phyloP scores from a whole-genome alignment of 2,329 filamentous ascomycete genomes.

The Saccharata proteae region DNA sequence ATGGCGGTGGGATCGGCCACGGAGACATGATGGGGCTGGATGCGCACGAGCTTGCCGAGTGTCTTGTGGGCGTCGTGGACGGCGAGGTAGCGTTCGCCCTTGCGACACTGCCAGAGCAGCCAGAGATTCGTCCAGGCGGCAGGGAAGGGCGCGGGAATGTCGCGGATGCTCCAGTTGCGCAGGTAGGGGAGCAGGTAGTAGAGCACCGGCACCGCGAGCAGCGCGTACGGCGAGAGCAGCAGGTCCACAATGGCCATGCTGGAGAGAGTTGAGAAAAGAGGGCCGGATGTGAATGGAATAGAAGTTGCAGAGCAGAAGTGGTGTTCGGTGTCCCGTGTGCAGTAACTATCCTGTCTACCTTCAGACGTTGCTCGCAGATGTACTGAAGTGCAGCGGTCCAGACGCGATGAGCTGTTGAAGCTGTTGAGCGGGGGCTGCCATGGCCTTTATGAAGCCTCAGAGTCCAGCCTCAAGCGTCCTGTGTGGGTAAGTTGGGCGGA shows the following conservation, averaged over 20 bases:
- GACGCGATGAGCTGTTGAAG: too few species aligned
- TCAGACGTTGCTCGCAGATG: too few species aligned
- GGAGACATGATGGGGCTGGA: slow-evolving; percentile 75
- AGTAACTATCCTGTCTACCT: too few species aligned
- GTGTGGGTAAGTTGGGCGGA: too few species aligned
- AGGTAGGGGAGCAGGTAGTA: slow-evolving; percentile 51
- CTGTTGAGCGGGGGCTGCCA: too few species aligned
- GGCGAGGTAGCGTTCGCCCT: slow-evolving; percentile 44
- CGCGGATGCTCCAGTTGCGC: slow-evolving; percentile 40
- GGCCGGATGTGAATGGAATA: too few species aligned
- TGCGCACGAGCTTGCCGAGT: slow-evolving; percentile 65
- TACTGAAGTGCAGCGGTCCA: too few species aligned
- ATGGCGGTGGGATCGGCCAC: slow-evolving; percentile 74
- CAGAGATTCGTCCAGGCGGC: slow-evolving; percentile 67
- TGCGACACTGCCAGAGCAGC: slow-evolving; percentile 54
- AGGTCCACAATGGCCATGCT: slow-evolving; percentile 23
- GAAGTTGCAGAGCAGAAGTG: too few species aligned
- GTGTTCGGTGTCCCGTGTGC: too few species aligned
- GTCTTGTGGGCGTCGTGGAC: slow-evolving; percentile 65
- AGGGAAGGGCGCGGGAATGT: slow-evolving; percentile 51
- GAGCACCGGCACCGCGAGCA: slow-evolving; percentile 37
- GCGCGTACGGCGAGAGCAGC: slow-evolving; percentile 33
- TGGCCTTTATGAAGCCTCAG: too few species aligned
- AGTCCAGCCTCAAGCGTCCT: too few species aligned
- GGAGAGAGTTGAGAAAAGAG: too few species aligned